Percentiles rank a stretch among this genome's conserved stretches.
These are phyloP conservation scores for Isabelozyma heimii DNA, from an alignment of 805 yeast species.

Conservation along the genomic window DNA sequence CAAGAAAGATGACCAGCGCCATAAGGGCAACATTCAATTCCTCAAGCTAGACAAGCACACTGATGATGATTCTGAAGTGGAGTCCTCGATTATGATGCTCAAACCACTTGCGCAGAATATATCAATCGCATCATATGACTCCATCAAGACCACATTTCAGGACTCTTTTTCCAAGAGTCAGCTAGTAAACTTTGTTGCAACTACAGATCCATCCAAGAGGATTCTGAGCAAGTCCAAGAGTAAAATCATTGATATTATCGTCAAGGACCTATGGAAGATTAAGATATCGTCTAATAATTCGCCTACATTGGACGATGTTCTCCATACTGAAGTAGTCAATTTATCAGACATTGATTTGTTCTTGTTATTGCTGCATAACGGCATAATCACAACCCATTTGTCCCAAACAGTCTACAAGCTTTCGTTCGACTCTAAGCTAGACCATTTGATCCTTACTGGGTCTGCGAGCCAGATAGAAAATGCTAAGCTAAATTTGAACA, in stretches of 20 bases:
- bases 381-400: slow-evolving; percentile 36
- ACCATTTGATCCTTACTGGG: slow-evolving; percentile 32
- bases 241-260: slow-evolving; percentile 27
- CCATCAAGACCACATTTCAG: not conserved
- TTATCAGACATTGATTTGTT: slow-evolving; percentile 39
- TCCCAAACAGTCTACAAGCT: slow-evolving; percentile 41
- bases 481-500: slow-evolving; percentile 40
- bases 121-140: not conserved
- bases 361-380: slow-evolving; percentile 36
- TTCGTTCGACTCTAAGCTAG: slow-evolving; percentile 25
- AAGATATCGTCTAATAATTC: not conserved
- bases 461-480: slow-evolving; percentile 40
- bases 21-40: slow-evolving; percentile 3
- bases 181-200: not conserved
- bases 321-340: slow-evolving; percentile 27
- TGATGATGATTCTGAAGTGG: slow-evolving; percentile 1
- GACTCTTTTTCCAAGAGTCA: not conserved
- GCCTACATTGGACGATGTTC: slow-evolving; percentile 25
- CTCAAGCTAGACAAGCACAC: slow-evolving; percentile 10
- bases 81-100: not conserved
- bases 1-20: not conserved
- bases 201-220: not conserved
- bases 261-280: slow-evolving; percentile 27
- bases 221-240: not conserved
- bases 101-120: not conserved